Base-by-base conservation (phyloP, 139 green algal genomes). In the Closterium sp. region DNA sequence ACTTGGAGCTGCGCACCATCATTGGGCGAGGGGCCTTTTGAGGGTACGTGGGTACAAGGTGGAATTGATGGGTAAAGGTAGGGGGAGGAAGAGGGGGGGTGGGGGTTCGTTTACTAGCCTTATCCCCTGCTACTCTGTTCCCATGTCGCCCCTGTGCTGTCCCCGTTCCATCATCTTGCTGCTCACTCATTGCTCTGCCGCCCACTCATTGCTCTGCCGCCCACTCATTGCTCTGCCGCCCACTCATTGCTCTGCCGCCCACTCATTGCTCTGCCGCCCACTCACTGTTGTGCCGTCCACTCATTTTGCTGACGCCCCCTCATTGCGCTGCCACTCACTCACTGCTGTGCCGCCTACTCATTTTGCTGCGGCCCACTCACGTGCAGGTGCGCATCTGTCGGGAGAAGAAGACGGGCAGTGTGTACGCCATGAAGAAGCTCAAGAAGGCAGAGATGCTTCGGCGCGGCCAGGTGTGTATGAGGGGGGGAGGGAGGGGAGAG, bases 401-500 rank as follows among this genome's bases (percentile, higher is more conserved):
- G 1, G 97, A 99, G 92, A 96, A 95, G 42, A 50, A 91, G 10
- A 98, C 95, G 2, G 96, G 96, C 34, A 97, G 98, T 91, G 96
- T 99, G 70, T 97, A 98, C 91, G 98, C 98, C 4, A 98, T 99
- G 96, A 99, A 99, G 94, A 99, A 99, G 95, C 96, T 99, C 27
- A 97, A 96, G 45, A 99, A 99, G 91, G 89, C 94, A 30, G 98
- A 99, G 94, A 99, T 99, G 98, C 90, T 99, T 19, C 94, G 97
- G 70, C 90, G 98, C 5, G 98, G 98, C 0, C 98, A 99, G 96
- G 96, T 97, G 31, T 29, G 85, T 30, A 27, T 31, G 1, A 13
- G n/a, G n/a, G 85, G 28, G n/a, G 28, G n/a, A 24, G 85, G 13
- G 1, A 17, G 79, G 79, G 38, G 38, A 9, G 13, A 42, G 34